These are phyloP conservation scores for Termitomyces sp. DNA, from an alignment of 768 basidiomycete species.

Conservation along the genomic window DNA sequence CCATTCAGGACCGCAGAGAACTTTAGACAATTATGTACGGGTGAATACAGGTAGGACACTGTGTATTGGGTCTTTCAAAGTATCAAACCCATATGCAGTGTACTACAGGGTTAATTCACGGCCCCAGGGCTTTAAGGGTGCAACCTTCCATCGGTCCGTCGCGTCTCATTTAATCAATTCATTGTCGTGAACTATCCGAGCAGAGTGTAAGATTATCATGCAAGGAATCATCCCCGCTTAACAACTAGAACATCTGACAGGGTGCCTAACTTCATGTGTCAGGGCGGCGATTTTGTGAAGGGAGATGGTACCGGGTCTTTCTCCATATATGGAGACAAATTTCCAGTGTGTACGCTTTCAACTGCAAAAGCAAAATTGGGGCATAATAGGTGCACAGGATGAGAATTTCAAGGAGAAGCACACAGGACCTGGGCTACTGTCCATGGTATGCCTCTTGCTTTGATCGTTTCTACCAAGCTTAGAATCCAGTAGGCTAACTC, in stretches of 20 bases:
- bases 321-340: slow-evolving; percentile 96
- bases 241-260: slow-evolving; percentile 30
- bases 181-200: not conserved
- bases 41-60: slow-evolving; percentile 79
- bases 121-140: slow-evolving; percentile 88
- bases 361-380: not conserved
- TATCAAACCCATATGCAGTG: slow-evolving; percentile 13
- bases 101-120: slow-evolving; percentile 64
- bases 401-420: slow-evolving; percentile 96
- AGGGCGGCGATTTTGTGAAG: slow-evolving; percentile 96
- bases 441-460: slow-evolving; percentile 59
- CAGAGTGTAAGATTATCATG: slow-evolving; percentile 59
- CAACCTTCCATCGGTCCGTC: slow-evolving; percentile 85
- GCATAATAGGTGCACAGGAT: slow-evolving; percentile 44
- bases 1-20: slow-evolving; percentile 87
- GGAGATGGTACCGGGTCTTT: slow-evolving; percentile 94
- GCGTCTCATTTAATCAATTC: not conserved
- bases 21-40: slow-evolving; percentile 95
- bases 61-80: not conserved
- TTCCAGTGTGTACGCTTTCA: slow-evolving; percentile 53
- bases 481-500: slow-evolving; percentile 76
- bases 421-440: slow-evolving; percentile 76
- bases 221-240: slow-evolving; percentile 2
- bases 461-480: not conserved
- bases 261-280: slow-evolving; percentile 94